Evolutionary conservation across 129 eudicot genomes (phyloP).

Genomic region (Chrysanthemum makinoi): DNA sequence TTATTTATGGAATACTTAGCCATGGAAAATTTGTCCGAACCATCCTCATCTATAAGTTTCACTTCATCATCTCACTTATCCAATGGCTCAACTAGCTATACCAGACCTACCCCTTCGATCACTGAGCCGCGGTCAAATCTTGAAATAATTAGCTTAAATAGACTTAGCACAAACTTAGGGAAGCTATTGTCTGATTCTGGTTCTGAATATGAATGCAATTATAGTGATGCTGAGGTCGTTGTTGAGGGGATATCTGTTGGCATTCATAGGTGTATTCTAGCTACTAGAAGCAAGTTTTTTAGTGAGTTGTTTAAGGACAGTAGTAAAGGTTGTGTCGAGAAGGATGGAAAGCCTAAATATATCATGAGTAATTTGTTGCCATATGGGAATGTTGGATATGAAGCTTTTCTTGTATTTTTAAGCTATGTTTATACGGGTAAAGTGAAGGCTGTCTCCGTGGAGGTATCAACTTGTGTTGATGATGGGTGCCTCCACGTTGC

Average conservation of each 20-base stretch:
- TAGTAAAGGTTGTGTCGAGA: slow-evolving; percentile 22
- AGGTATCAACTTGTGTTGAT: slow-evolving; percentile 80
- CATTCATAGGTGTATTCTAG: slow-evolving; percentile 75
- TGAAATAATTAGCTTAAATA: slow-evolving; percentile 56
- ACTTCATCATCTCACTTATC: slow-evolving; percentile 57
- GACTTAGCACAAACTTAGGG: slow-evolving; percentile 54
- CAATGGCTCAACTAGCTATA: slow-evolving; percentile 39
- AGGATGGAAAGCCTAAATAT: slow-evolving; percentile 47
- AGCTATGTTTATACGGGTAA: slow-evolving; percentile 78
- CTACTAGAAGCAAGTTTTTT: slow-evolving; percentile 68
- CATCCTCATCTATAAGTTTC: slow-evolving; percentile 60
- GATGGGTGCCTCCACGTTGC: slow-evolving; percentile 67
- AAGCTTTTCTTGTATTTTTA: slow-evolving; percentile 60
- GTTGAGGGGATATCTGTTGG: slow-evolving; percentile 63
- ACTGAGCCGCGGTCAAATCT: slow-evolving; percentile 38
- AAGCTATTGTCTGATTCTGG: slow-evolving; percentile 45
- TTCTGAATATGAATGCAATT: slow-evolving; percentile 30
- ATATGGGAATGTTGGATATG: slow-evolving; percentile 55
- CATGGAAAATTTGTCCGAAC: slow-evolving; percentile 48
- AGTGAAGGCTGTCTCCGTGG: slow-evolving; percentile 56
- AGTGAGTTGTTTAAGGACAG: slow-evolving; percentile 44
- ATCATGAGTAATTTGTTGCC: slow-evolving; percentile 52
- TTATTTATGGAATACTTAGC: slow-evolving; percentile 5
- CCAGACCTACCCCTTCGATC: slow-evolving; percentile 29
- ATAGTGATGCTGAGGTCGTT: slow-evolving; percentile 64